Base-by-base conservation (phyloP, 2,329 filamentous ascomycete species). In the Aspergillus sclerotialis region DNA sequence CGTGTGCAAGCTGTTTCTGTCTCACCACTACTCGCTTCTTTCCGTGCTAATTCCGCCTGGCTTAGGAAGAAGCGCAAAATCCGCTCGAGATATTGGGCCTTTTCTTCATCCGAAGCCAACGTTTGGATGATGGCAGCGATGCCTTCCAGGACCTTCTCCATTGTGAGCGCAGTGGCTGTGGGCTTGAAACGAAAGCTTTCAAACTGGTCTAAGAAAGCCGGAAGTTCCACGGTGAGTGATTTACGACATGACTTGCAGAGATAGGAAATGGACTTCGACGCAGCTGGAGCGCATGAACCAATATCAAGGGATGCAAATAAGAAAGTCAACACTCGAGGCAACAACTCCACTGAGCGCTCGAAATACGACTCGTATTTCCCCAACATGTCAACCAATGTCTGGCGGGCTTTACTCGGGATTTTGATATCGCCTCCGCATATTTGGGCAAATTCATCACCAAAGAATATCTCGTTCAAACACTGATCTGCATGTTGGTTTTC, bases 51-150 rank as follows among this genome's bases (percentile, higher is more conserved):
- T 12, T 46, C 50, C 30, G 58, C 62, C 35, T 60, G 52, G 26
- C 55, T 49, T 17, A 50, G 54, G 33, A 68, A 56, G 30, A 60
- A 60, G 7, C 46, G 39, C 4, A 68, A 44, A 18, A 69, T 53
- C 28, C 56, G 48, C 17, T 61, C 53, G 3, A 69, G 43, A 8
- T 51, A 58, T 28, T 58, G 53, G 7, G 60, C 55, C 43, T 65
- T 68, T 14, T 56, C 55, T 31, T 56, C 50, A 39, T 69, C 64
- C 10, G 50, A 40, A 13, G 53, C 49, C 4, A 67, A 35, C 9
- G 56, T 61, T 36, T 67, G 63, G 6, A 68, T 58, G 30, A 69
- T 60, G 1, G 64, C 60, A 11, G 64, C 60, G 32, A 69, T 66
- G 2, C 63, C 65, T 39, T 65, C 64, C 8, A 63, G 48, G 14